Evolutionary conservation across 129 eudicot genomes (phyloP).

Genomic region (Silybum marianum): DNA sequence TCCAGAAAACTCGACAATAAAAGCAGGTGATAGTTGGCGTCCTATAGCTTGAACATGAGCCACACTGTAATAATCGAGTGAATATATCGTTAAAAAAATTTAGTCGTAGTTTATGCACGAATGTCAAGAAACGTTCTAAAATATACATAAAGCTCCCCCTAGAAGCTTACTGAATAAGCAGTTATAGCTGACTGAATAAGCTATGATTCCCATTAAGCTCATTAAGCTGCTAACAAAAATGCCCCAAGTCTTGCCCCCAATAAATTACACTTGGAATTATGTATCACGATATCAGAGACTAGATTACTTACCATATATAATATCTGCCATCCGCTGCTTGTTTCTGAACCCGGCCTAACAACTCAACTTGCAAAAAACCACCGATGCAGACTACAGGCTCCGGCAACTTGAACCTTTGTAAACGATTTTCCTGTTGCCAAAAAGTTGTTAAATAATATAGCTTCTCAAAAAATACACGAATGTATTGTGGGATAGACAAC

Average conservation of each 20-base stretch:
- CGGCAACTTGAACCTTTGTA: constrained; percentile 80
- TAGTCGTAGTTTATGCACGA: background rate
- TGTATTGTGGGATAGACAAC: background rate
- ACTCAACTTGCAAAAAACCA: constrained; percentile 76
- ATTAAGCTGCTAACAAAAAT: too few species aligned
- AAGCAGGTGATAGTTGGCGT: constrained; percentile 62
- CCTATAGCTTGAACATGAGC: constrained; percentile 75
- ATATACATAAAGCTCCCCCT: background rate
- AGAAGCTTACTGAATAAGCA: too few species aligned
- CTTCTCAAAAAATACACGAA: background rate
- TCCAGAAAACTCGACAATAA: constrained; percentile 41
- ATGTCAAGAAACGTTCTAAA: too few species aligned
- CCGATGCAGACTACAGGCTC: constrained; percentile 84
- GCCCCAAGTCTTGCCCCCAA: too few species aligned
- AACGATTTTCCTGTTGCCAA: constrained; percentile 53
- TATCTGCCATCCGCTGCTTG: constrained; percentile 63
- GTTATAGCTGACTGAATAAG: too few species aligned
- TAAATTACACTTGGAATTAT: too few species aligned
- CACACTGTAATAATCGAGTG: constrained; percentile 50
- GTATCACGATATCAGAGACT: background rate
- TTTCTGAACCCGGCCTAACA: constrained; percentile 75
- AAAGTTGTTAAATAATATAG: constrained; percentile 9
- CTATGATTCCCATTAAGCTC: too few species aligned
- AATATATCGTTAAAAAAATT: background rate
- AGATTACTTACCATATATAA: constrained; percentile 67